phyloP scores from a whole-genome alignment of 352 stramenopile species.

The Aphanomyces stellatus region DNA sequence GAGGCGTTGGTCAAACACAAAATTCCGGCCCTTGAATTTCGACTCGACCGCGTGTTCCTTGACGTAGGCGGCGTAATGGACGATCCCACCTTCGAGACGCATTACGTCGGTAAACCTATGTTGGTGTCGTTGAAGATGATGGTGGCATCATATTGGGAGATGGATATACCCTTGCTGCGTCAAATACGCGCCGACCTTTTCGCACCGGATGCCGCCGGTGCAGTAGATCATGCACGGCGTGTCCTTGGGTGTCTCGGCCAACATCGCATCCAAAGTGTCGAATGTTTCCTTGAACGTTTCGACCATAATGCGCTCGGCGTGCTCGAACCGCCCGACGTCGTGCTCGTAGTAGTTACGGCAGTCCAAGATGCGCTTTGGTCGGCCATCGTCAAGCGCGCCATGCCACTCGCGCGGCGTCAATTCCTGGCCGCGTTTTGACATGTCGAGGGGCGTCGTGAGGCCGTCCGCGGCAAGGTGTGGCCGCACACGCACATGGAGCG shows the following conservation, averaged over 20 bases:
- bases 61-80: slow-evolving; percentile 50
- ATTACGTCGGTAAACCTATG: slow-evolving; percentile 31
- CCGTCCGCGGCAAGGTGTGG: slow-evolving; percentile 88
- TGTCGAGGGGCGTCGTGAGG: slow-evolving; percentile 27
- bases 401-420: slow-evolving; percentile 31
- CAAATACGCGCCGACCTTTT: slow-evolving; percentile 65
- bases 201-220: slow-evolving; percentile 64
- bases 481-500: slow-evolving; percentile 85
- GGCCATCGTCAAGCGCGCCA: slow-evolving; percentile 25
- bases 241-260: slow-evolving; percentile 37
- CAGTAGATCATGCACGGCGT: slow-evolving; percentile 66
- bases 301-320: slow-evolving; percentile 46
- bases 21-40: slow-evolving; percentile 60
- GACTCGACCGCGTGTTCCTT: slow-evolving; percentile 33
- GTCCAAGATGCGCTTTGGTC: slow-evolving; percentile 30
- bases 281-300: slow-evolving; percentile 54
- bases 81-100: slow-evolving; percentile 48
- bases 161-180: slow-evolving; percentile 33
- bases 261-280: slow-evolving; percentile 38
- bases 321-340: slow-evolving; percentile 43
- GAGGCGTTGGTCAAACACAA: slow-evolving; percentile 64
- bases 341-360: slow-evolving; percentile 53
- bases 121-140: no score
- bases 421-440: slow-evolving; percentile 24
- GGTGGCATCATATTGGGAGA: no score